These are phyloP conservation scores for Neofusicoccum ribis DNA, from an alignment of 2,329 filamentous ascomycete genomes.

Conservation along the genomic window DNA sequence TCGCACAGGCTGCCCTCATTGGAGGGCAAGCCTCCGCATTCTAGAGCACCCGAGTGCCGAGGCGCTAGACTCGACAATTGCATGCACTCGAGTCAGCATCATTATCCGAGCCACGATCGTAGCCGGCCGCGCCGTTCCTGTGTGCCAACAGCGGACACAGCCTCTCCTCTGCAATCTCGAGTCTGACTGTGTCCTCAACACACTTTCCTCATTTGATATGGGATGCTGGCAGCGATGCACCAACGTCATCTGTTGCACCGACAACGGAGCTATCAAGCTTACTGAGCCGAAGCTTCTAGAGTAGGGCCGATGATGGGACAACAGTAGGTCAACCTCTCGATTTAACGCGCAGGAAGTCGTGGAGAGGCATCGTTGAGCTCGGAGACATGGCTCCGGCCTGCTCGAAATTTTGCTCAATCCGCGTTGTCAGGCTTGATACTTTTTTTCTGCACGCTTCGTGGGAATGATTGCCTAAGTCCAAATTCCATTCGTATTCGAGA, in stretches of 20 bases:
- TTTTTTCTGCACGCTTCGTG: neutral
- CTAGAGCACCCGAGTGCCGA: neutral
- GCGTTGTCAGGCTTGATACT: too few species aligned
- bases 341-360: too few species aligned
- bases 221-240: neutral
- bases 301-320: neutral
- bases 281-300: conserved; percentile 4
- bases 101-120: neutral
- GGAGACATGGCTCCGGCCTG: too few species aligned
- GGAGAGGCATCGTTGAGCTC: too few species aligned
- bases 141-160: neutral
- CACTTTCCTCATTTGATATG: neutral
- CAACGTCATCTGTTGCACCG: neutral
- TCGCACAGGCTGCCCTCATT: neutral
- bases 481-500: neutral
- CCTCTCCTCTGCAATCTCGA: neutral
- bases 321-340: too few species aligned
- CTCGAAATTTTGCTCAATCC: too few species aligned
- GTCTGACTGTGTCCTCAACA: neutral
- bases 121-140: neutral
- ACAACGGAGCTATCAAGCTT: neutral
- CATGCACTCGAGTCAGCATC: neutral
- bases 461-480: neutral
- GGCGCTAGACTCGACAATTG: conserved; percentile 3
- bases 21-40: neutral